Base-by-base conservation (phyloP, 306 rosid species). In the Cucurbita ficifolia region DNA sequence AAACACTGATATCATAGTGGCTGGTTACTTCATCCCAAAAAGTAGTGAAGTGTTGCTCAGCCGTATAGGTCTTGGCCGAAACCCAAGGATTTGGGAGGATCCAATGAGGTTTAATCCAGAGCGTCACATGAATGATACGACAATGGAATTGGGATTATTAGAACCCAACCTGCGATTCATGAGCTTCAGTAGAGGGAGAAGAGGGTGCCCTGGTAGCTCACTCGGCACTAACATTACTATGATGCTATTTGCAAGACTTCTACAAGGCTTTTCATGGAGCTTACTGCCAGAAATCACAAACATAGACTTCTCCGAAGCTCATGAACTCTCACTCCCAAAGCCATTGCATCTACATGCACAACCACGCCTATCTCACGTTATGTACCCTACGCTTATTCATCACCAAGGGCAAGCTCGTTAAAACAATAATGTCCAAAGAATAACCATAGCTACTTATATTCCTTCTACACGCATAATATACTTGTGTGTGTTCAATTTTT, bases 281-380 rank as follows among this genome's bases (percentile, higher is more conserved):
- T 38, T 38, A 36, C 1, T n/a, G 1, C 46, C 24, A 2, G 45
- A 22, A 13, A 14, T 17, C 2, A 36, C 22, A 61, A 35, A 35
- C 3, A 17, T 35, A 0, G 22, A 61, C 12, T 7, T 36, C 2
- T 16, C 71, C 10, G 4, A 19, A 0, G 2, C n/a, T 0, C 0
- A n/a, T 40, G 35, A 64, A n/a, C 1, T 40, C 2, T 21, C 16
- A 1, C 71, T 63, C 3, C 40, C 70, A 6, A 52, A 19, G 0
- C 84, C 82, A 35, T 36, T 78, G 9, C 46, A 2, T 43, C 21
- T 60, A 0, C 61, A 13, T 4, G 75, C 82, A 70, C 8, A 78
- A 5, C 70, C 70, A 14, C 75, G 75, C 46, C 42, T 81, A 35
- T 49, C 78, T 55, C 39, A 29, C 10, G 1, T n/a, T 59, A 6